Evolutionary conservation across 1,284 basidiomycete genomes (phyloP).

Genomic region (Limonomyces culmigenus): DNA sequence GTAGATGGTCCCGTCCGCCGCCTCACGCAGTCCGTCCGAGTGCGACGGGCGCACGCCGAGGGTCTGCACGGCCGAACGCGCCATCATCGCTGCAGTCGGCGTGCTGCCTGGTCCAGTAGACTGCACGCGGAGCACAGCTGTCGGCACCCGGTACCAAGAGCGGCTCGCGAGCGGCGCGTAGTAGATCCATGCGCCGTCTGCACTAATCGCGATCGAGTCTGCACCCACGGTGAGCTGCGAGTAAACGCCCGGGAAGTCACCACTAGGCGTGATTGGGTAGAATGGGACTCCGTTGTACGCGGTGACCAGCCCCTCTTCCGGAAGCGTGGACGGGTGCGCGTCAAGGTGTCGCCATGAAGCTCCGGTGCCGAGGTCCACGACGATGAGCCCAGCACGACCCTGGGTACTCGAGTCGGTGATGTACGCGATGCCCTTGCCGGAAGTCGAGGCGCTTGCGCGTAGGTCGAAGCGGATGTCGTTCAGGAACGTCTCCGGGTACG

Average conservation of each 20-base stretch:
- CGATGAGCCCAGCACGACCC: conserved; percentile 12
- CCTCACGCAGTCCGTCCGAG: conserved; percentile 13
- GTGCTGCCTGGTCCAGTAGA: conserved; percentile 7
- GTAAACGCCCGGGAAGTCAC: conserved; percentile 6
- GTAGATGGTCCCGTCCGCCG: conserved; percentile 13
- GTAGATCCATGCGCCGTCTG: conserved; percentile 13
- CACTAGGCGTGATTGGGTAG: conserved; percentile 5
- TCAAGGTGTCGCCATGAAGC: conserved; percentile 15
- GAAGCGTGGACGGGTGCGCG: conserved; percentile 8
- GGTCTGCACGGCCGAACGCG: conserved; percentile 9
- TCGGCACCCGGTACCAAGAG: conserved; percentile 13
- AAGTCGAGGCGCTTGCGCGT: conserved; percentile 7
- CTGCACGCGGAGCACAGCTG: conserved; percentile 10
- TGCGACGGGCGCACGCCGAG: conserved; percentile 10
- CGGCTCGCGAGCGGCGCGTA: conserved; percentile 12
- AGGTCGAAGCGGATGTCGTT: conserved; percentile 16
- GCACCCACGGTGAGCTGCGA: conserved; percentile 5
- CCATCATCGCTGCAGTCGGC: conserved; percentile 8
- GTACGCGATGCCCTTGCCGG: conserved; percentile 13
- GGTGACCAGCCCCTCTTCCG: conserved; percentile 10
- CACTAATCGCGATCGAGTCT: conserved; percentile 9
- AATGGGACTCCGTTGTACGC: conserved; percentile 11
- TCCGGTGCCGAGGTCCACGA: conserved; percentile 14
- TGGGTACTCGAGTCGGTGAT: conserved; percentile 12
- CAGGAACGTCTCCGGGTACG: conserved; percentile 13